phyloP scores from a whole-genome alignment of 2,329 filamentous ascomycete species.

The Aspergillus pseudonomiae region DNA sequence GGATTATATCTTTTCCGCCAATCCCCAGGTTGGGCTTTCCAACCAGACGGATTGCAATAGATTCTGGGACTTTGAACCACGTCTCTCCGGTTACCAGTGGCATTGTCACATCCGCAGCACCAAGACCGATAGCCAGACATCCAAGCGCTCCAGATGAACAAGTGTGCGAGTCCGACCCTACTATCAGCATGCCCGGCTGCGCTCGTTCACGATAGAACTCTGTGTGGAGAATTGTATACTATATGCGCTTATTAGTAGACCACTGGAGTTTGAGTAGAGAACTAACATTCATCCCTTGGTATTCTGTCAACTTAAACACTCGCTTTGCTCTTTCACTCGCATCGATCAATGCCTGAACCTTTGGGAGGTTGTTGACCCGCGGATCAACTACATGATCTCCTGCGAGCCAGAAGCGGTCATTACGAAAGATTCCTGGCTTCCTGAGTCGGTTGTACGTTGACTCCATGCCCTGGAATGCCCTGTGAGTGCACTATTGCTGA shows the following conservation, averaged over 20 bases:
- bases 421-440: constrained; percentile 50
- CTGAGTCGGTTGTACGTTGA: constrained; percentile 45
- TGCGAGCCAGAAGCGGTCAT: constrained; percentile 55
- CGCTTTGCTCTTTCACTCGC: constrained; percentile 40
- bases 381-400: constrained; percentile 55
- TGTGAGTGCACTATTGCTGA: background rate
- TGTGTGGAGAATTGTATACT: constrained; percentile 51
- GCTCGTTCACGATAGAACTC: constrained; percentile 50
- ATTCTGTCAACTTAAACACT: constrained; percentile 51
- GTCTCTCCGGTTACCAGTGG: constrained; percentile 51
- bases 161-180: constrained; percentile 53
- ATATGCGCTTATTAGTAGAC: background rate
- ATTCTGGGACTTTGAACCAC: constrained; percentile 52
- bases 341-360: constrained; percentile 42
- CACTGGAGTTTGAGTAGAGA: background rate
- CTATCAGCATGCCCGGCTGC: constrained; percentile 48
- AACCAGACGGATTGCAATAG: constrained; percentile 45
- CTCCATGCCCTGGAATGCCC: constrained; percentile 41
- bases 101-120: constrained; percentile 51
- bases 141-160: constrained; percentile 49
- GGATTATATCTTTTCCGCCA: constrained; percentile 52
- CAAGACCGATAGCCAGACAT: constrained; percentile 49
- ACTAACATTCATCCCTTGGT: constrained; percentile 42
- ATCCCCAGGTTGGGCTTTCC: constrained; percentile 41
- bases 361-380: constrained; percentile 40